Conservation (phyloP, 83 land plant genomes). For the Thuja plicata region DNA sequence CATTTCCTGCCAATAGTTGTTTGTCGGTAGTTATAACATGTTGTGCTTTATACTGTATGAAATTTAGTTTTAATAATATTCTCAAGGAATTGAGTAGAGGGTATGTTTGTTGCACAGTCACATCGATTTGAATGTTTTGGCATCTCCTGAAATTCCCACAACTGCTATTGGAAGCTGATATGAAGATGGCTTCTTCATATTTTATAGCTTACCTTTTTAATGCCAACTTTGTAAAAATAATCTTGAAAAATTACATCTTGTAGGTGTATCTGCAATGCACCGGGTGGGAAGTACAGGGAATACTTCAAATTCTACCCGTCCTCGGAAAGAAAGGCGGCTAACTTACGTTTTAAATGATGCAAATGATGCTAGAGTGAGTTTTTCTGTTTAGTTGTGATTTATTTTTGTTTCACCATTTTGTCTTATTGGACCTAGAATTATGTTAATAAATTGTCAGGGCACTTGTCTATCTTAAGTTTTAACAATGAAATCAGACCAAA, state of each 20-base stretch:
- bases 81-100: neutral
- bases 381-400: neutral
- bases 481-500: neutral
- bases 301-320: conserved; percentile 70
- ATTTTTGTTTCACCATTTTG: neutral
- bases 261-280: conserved; percentile 66
- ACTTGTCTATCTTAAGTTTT: neutral
- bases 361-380: conserved; percentile 80
- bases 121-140: neutral
- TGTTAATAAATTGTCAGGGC: neutral
- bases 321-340: conserved; percentile 89
- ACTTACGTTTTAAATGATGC: conserved; percentile 93
- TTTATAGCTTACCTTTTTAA: neutral
- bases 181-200: neutral
- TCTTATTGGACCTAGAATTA: neutral
- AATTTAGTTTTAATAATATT: neutral
- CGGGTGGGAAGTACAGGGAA: conserved; percentile 97
- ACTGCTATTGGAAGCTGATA: neutral
- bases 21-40: neutral
- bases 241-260: neutral
- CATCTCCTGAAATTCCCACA: neutral
- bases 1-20: neutral
- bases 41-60: neutral
- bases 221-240: neutral
- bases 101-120: neutral